Evolutionary conservation across 2,329 filamentous ascomycete genomes (phyloP), one percentile per base, ranked within the genome.

Genomic region (Fusarium sp.): DNA sequence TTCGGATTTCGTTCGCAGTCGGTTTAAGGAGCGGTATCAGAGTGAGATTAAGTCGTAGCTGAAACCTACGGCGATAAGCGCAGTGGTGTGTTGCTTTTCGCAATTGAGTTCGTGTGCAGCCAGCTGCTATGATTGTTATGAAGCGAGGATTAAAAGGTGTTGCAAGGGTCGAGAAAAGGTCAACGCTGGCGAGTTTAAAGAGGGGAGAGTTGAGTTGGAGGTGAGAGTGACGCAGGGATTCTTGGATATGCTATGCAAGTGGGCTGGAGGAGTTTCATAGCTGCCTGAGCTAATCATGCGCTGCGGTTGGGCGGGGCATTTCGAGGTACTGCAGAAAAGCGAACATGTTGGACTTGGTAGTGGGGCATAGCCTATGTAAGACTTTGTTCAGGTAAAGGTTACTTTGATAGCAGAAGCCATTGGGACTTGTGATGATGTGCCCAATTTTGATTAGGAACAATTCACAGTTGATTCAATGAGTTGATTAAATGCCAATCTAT

Each of bases 181-280:
- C 37, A 45, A 49, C 41, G 62, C 40, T 61, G 55, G 44, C 15
- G 30, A 36, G 31, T 65, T 64, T 61, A 44, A 63, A 69, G 61
- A 60, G 61, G 51, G 51, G 61, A 66, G 53, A 31, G 37, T 49
- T 36, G 41, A 36, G 49, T 45, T 61, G 66, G 49, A 61, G 57
- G 55, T 59, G 67, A 66, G 63, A 70, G 72, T 75, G 72, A 74
- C 72, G 72, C 50, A 61, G 55, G 57, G 61, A 64, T 58, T n/a
- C 52, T 63, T 47, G 59, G 38, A 33, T n/a, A 46, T 38, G 33
- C 34, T 38, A 50, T 62, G 51, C 33, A 52, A 51, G 55, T 65
- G 61, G 64, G 54, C 44, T 68, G 37, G 42, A 59, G 51, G 41
- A 50, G 72, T 74, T 74, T 74, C 70, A 71, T 46, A 72, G 67